These are phyloP conservation scores for Lentinula sp. DNA, from an alignment of 768 basidiomycete genomes.

Conservation along the genomic window DNA sequence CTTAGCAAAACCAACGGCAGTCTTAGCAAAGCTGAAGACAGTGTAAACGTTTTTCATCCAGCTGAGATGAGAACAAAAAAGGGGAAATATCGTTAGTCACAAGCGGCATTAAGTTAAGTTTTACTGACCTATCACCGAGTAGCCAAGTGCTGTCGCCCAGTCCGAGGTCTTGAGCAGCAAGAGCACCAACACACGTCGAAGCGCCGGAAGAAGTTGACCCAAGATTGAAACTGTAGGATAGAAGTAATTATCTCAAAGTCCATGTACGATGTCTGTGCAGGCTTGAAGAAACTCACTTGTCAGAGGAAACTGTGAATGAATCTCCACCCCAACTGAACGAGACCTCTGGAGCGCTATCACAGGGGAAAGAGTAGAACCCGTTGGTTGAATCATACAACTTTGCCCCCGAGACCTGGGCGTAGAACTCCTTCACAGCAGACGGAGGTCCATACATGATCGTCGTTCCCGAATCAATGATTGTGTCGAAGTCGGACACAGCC, in stretches of 20 bases:
- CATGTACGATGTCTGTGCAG: background rate
- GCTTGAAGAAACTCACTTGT: constrained; percentile 8
- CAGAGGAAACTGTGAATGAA: constrained; percentile 36
- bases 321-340: constrained; percentile 31
- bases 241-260: background rate
- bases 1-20: constrained; percentile 27
- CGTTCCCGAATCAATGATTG: constrained; percentile 33
- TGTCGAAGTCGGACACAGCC: constrained; percentile 12
- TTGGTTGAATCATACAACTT: constrained; percentile 11
- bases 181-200: constrained; percentile 28
- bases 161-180: constrained; percentile 22
- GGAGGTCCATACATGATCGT: constrained; percentile 25
- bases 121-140: constrained; percentile 20
- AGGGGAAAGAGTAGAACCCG: constrained; percentile 24
- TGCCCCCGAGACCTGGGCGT: constrained; percentile 19
- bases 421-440: constrained; percentile 16
- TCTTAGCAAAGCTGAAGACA: constrained; percentile 25
- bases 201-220: constrained; percentile 26
- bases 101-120: background rate
- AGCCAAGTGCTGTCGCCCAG: constrained; percentile 23
- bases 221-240: constrained; percentile 29
- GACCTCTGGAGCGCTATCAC: constrained; percentile 19
- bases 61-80: background rate
- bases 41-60: constrained; percentile 38
- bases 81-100: background rate